Base-by-base conservation (phyloP, 495 filamentous ascomycete species). In the Podospora anserina region DNA sequence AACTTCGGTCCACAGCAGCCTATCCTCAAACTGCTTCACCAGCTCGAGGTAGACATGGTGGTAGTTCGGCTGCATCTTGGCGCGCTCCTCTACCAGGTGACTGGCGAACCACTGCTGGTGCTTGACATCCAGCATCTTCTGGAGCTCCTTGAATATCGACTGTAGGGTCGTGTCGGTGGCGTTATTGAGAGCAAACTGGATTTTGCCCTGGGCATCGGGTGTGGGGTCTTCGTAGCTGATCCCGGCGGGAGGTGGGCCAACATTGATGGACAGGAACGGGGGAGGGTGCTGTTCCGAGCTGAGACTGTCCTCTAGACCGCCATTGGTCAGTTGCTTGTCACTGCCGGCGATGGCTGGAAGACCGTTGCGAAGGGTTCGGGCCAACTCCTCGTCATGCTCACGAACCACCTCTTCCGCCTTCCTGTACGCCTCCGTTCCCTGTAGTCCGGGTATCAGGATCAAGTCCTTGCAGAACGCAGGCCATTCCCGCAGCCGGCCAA, bases 151-250 rank as follows among this genome's bases (percentile, higher is more conserved):
- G 69, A 91, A 87, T 76, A 97, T 97, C 34, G 88, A 83, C 39
- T 91, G 88, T 11, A 98, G 84, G 65, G 97, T 98, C 23, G 89
- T 88, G 61, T 92, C 88, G 0, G 95, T 97, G 20, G 98, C 87
- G 72, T 99, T 99, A 82, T 99, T 99, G 67, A 99, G 81, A 39
- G 93, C 91, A 75, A 99, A 99, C 68, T 96, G 87, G 66, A 98
- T 92, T 76, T 93, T 96, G 74, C 97, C 95, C 67, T 96, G 92
- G 2, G 89, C 85, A 23, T 96, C 91, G 66, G 90, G 90, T 68
- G 89, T 85, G 0, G 95, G 95, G 18, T 97, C 92, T 69, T 93
- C 88, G 64, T 90, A 94, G 80, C 73, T 39, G 84, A 86, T 44
- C 72, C 80, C 81, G 7, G 80, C 81, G 19, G 86, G 76, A 19